Evolutionary conservation across 129 eudicot species (phyloP).

Genomic region (Smallanthus sonchifolius): DNA sequence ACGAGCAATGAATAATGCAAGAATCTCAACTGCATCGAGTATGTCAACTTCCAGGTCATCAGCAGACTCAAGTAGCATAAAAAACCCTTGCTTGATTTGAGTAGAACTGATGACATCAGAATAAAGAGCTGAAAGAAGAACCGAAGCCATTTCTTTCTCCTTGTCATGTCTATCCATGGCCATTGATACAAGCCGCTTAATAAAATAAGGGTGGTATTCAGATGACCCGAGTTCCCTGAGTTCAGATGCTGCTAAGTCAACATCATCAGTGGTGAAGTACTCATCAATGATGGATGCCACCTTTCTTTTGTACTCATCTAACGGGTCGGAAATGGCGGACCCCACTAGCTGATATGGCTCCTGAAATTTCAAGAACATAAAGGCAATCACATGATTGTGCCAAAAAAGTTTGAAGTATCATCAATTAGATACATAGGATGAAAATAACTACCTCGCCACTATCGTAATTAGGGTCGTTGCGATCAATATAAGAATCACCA

Average conservation of each 20-base stretch:
- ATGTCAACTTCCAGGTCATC: conserved; percentile 92
- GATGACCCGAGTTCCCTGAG: conserved; percentile 74
- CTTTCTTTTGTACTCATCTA: conserved; percentile 93
- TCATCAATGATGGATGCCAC: conserved; percentile 77
- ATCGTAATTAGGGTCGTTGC: conserved; percentile 93
- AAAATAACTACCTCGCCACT: conserved; percentile 76
- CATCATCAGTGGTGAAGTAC: conserved; percentile 75
- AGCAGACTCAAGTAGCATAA: conserved; percentile 88
- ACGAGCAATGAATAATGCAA: conserved; percentile 77
- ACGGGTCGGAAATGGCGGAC: conserved; percentile 60
- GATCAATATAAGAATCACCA: conserved; percentile 63
- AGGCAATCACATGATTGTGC: conserved; percentile 12
- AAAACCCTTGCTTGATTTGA: conserved; percentile 82
- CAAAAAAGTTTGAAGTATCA: conserved; percentile 1
- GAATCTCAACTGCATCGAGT: conserved; percentile 73
- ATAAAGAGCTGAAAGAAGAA: conserved; percentile 79
- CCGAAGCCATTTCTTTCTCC: conserved; percentile 95
- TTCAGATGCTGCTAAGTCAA: conserved; percentile 72
- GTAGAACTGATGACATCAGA: conserved; percentile 71
- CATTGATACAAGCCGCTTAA: conserved; percentile 84
- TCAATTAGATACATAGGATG: not conserved
- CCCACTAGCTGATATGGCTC: conserved; percentile 90
- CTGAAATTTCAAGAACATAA: conserved; percentile 25
- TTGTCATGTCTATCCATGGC: conserved; percentile 95
- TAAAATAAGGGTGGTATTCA: conserved; percentile 86